Conservation (phyloP, 2,329 filamentous ascomycete genomes). For the Colletotrichum chlorophyti region DNA sequence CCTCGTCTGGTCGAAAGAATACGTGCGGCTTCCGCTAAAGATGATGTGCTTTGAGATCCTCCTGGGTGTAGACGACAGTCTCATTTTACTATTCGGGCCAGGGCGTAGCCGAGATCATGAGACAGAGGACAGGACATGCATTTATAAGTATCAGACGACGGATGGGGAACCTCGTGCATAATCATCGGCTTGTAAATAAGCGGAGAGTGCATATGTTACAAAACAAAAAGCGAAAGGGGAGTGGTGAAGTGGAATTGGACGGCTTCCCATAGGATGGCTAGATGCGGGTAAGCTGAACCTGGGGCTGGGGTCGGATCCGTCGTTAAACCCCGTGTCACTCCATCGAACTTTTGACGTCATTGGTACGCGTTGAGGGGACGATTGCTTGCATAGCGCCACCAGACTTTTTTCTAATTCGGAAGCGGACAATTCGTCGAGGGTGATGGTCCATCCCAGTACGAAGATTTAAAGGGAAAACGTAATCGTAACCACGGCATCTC, state of each 20-base stretch:
- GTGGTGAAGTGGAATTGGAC: constrained; percentile 6
- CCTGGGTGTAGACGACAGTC: neutral
- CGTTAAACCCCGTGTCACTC: constrained; percentile 1
- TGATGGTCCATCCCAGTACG: no score
- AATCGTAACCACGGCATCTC: no score
- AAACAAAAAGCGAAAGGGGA: neutral
- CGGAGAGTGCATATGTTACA: no score
- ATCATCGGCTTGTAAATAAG: constrained; percentile 12
- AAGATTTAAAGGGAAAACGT: no score
- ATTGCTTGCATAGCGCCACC: neutral
- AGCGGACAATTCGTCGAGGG: no score
- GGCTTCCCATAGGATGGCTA: constrained; percentile 4
- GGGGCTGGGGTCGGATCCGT: neutral
- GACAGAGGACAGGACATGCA: no score
- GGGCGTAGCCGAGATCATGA: no score
- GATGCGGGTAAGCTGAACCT: neutral
- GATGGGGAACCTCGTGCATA: neutral
- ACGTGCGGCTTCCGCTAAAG: neutral
- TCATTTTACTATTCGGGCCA: no score
- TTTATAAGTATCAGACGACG: constrained; percentile 6
- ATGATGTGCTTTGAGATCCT: constrained; percentile 1
- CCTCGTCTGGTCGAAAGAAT: neutral
- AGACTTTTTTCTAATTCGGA: neutral
- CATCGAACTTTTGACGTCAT: constrained; percentile 22
- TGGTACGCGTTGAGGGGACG: neutral